Evolutionary conservation across 2,329 filamentous ascomycete species (phyloP).

Genomic region (Aspergillus chevalieri): DNA sequence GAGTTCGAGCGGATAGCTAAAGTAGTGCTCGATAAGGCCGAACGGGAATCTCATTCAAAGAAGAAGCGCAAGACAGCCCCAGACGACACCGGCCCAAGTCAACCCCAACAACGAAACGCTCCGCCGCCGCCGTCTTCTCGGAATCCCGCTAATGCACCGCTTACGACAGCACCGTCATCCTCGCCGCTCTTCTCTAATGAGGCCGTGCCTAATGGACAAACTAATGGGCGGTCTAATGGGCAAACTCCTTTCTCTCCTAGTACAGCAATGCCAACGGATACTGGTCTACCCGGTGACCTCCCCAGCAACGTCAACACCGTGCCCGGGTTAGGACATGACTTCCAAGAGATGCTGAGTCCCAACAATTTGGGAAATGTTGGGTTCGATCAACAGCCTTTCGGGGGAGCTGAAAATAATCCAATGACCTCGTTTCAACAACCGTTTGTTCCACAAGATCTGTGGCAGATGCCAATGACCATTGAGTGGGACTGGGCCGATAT

Average conservation of each 20-base stretch:
- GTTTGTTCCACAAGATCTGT: slow-evolving; percentile 85
- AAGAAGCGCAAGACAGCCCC: slow-evolving; percentile 78
- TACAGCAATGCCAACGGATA: slow-evolving; percentile 16
- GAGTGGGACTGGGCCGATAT: slow-evolving; percentile 74
- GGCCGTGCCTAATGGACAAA: slow-evolving; percentile 7
- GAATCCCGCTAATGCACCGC: slow-evolving; percentile 17
- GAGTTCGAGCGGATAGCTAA: slow-evolving; percentile 94
- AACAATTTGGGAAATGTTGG: slow-evolving; percentile 26
- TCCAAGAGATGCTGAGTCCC: slow-evolving; percentile 33
- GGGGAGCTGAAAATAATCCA: slow-evolving; percentile 23
- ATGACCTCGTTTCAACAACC: slow-evolving; percentile 66
- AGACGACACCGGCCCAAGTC: slow-evolving; percentile 25
- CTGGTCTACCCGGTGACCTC: slow-evolving; percentile 18
- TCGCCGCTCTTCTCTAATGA: slow-evolving; percentile 19
- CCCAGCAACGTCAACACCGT: slow-evolving; percentile 22
- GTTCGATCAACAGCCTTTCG: slow-evolving; percentile 27
- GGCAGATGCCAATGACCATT: slow-evolving; percentile 91
- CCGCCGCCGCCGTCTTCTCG: slow-evolving; percentile 17
- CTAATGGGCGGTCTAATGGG: slow-evolving; percentile 3
- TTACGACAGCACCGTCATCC: slow-evolving; percentile 18
- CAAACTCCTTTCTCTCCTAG: slow-evolving; percentile 19
- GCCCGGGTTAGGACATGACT: slow-evolving; percentile 28
- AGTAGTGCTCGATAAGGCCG: slow-evolving; percentile 82
- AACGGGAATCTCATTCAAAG: slow-evolving; percentile 72
- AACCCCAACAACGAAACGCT: slow-evolving; percentile 8